Evolutionary conservation across 1,284 basidiomycete genomes (phyloP), one percentile per base, ranked within the genome.

Genomic region (Austropuccinia psidii): DNA sequence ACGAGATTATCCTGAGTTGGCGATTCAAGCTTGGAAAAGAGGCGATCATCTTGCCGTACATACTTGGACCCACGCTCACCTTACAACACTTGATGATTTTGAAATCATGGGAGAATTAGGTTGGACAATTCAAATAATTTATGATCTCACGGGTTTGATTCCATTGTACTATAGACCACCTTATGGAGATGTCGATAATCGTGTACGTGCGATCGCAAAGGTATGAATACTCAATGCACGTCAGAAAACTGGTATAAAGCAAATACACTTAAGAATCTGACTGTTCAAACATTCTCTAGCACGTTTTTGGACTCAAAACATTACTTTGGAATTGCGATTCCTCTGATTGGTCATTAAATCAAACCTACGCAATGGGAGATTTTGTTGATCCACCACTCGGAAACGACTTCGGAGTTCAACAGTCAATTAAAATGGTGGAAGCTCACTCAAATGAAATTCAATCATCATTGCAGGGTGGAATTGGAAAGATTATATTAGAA

Each of bases 71-170:
- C 89, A 85, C 78, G 81, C 76, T 35, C 89, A 87, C 82, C 90
- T 93, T 87, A 90, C 91, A 5, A 87, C 89, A 1, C 83, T 89
- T 74, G 84, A 83, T 66, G 90, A 92, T 80, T 78, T 84, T 69
- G 83, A 88, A 75, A 80, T 93, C 62, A 76, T 93, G 45, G 90
- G 85, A 27, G 87, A 93, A 84, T 83, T 94, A 75, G 92, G 89
- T 7, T 93, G 88, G 87, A 88, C 89, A 0, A 87, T 90, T 83
- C 84, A 89, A 81, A 83, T 93, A 77, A 90, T 94, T 76, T 86
- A 88, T 78, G 88, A 92, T 79, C 87, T 87, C 2, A 90, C 89
- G 8, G 89, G 88, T 68, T 58, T 57, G 57, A 35, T 72, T 37
- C 58, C 57, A n/a, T 27, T 41, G 11, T 62, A 61, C 31, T 72